Evolutionary conservation across 352 stramenopile genomes (phyloP), one percentile per base, ranked within the genome.

Genomic region (Globisporangium splendens): DNA sequence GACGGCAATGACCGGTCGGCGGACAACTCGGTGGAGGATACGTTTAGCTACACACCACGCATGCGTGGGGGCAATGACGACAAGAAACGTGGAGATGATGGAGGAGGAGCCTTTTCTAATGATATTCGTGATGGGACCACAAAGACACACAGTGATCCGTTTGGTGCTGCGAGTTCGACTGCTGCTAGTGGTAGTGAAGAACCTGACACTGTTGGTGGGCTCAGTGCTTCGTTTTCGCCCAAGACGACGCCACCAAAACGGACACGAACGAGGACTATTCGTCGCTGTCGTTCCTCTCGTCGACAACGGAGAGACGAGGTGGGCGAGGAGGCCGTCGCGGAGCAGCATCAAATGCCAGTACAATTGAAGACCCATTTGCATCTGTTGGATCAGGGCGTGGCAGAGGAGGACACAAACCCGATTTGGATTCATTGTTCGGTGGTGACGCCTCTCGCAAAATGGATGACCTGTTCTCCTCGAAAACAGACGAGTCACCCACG

Each of bases 181-280:
- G 10, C 14, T 48, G 38, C 13, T 24, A 61, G 61, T 1, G 20
- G 43, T 46, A 49, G 59, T 31, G 61, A 50, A 17, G 46, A 50
- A 21, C 5, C 28, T 35, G 46, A 55, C 14, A 15, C 44, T 21
- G 20, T 31, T 14, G 63, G 63, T 5, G 58, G 73, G 0, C 59
- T 72, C 43, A 62, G 50, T 17, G 65, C 69, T 17, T 68, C 66
- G 0, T 83, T 83, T 80, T 83, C 52, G 54, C 61, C 56, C 54
- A 71, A 24, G 62, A 68, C 12, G 50, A 46, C 12, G 14, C 42
- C 28, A 62, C 31, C 15, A 18, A 7, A 35, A 38, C 10, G 12
- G 50, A 5, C 10, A 42, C 54, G 10, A 20, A 42, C 43, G 52
- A 46, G 15, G 50, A 56, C 44, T 44, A 67, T 13, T 62, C 66